Base-by-base conservation (phyloP, 2,329 filamentous ascomycete species). In the Fusarium sp. region DNA sequence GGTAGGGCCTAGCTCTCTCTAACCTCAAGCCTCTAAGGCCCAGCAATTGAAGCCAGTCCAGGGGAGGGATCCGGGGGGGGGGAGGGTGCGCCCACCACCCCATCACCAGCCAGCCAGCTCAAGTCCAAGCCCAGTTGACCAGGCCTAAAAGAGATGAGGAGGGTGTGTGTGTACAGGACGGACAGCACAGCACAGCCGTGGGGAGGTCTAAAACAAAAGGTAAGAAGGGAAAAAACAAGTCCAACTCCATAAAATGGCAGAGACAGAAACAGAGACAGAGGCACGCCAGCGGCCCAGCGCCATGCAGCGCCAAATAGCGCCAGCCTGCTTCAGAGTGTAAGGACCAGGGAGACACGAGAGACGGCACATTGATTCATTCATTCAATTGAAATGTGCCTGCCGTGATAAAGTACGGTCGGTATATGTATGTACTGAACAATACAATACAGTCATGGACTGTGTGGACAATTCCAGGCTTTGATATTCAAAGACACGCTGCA, bases 41-140 rank as follows among this genome's bases (percentile, higher is more conserved):
- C 36, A 66, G 44, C 61, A 50, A 66, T 42, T 59, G 61, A 66
- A 66, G 64, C 64, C 50, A 66, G 53, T 54, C 48, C 50, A 73
- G 68, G 67, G 65, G 51, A 47, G 68, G 57, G 61, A 67, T 41
- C 33, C 39, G 45, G 57, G 63, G 68, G 63, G 68, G 68, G 61
- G 53, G 42, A 59, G 70, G 54, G 70, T 65, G 64, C 60, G 58
- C 41, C 59, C 66, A 68, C 53, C 57, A 72, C 70, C 68, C 57
- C 59, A 68, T 63, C 47, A 61, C 66, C 71, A 67, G 61, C 66
- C 68, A 65, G 61, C 70, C 71, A 70, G 61, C 69, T 50, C 61
- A 71, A 65, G 64, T 61, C 48, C 60, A 69, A 59, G 65, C 53
- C 61, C 47, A 47, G 63, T 68, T 48, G 59, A 48, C 59, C 62